These are phyloP conservation scores for Boletus pseudo-olivaceus DNA, from an alignment of 768 basidiomycete genomes.

Conservation along the genomic window DNA sequence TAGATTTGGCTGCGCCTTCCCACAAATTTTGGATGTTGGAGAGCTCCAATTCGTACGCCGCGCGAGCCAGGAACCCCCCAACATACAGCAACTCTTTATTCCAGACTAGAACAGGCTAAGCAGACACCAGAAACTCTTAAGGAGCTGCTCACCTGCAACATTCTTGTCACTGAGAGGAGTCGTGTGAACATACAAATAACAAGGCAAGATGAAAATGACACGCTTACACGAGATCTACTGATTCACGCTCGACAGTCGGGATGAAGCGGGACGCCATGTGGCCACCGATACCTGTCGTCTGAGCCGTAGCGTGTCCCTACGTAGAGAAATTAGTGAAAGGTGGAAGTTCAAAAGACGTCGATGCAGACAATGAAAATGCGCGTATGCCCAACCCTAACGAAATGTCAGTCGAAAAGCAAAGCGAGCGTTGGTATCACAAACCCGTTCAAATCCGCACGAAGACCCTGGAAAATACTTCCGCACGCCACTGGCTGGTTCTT, in stretches of 20 bases:
- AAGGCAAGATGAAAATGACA: neutral
- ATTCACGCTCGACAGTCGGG: slow-evolving; percentile 18
- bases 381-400: slow-evolving; percentile 7
- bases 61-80: slow-evolving; percentile 10
- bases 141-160: neutral
- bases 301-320: slow-evolving; percentile 11
- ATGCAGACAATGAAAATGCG: slow-evolving; percentile 11
- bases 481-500: slow-evolving; percentile 51
- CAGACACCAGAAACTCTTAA: neutral
- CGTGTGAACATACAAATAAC: neutral
- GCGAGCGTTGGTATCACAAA: slow-evolving; percentile 28
- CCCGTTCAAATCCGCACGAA: slow-evolving; percentile 86
- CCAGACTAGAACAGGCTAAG: slow-evolving; percentile 54
- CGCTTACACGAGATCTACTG: slow-evolving; percentile 12
- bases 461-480: slow-evolving; percentile 82
- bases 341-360: neutral
- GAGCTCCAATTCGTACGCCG: slow-evolving; percentile 11
- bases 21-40: slow-evolving; percentile 41
- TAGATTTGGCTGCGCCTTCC: slow-evolving; percentile 40
- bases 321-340: neutral
- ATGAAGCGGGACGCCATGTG: slow-evolving; percentile 18
- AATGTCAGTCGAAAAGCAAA: neutral
- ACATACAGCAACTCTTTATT: slow-evolving; percentile 60
- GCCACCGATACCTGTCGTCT: slow-evolving; percentile 15
- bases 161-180: slow-evolving; percentile 6